Conservation (phyloP, 768 basidiomycete genomes). For the Cystofilobasidium bisporidii region DNA sequence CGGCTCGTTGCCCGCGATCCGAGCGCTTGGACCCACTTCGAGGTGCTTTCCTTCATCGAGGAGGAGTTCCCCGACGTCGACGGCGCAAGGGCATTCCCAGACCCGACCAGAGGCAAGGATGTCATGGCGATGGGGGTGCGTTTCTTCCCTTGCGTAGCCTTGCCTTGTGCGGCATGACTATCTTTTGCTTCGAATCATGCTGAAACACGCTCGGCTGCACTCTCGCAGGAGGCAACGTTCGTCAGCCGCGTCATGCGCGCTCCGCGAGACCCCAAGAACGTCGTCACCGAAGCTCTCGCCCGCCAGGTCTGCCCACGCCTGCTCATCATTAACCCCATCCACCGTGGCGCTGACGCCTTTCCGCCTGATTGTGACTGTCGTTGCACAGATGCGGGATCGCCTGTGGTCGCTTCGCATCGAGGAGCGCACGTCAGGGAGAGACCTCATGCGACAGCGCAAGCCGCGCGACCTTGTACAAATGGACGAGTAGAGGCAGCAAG, state of each 20-base stretch:
- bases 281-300: not conserved
- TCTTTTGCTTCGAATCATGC: no score
- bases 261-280: not conserved
- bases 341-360: no score
- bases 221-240: conserved; percentile 4
- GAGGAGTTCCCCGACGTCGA: conserved; percentile 1
- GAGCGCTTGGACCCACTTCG: conserved; percentile 1
- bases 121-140: conserved; percentile 15
- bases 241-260: not conserved
- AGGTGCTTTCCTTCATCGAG: conserved; percentile 10
- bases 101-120: conserved; percentile 2
- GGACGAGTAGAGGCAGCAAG: no score
- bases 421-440: conserved; percentile 6
- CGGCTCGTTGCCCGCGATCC: conserved; percentile 3
- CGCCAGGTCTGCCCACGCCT: no score
- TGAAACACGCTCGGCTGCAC: not conserved
- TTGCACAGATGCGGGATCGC: not conserved
- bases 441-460: not conserved
- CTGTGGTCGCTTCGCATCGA: conserved; percentile 7
- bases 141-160: no score
- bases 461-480: not conserved
- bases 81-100: conserved; percentile 5
- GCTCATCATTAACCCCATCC: no score
- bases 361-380: no score
- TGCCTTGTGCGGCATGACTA: no score